Base-by-base conservation (phyloP, 176 grass and related monocot species). In the Aegilops bicornis region DNA sequence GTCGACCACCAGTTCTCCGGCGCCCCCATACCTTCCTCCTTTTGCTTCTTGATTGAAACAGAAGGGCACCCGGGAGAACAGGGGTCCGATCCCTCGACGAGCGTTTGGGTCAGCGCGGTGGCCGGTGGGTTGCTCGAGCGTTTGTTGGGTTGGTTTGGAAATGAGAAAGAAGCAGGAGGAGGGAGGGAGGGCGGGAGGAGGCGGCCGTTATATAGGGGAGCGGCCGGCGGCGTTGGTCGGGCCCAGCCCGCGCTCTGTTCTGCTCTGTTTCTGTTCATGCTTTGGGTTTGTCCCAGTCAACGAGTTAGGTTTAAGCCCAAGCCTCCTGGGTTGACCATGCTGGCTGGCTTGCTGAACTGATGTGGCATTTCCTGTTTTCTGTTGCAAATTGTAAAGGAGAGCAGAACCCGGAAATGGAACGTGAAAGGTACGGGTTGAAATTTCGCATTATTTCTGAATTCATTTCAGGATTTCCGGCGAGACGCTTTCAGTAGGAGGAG, bases 171-270 rank as follows among this genome's bases (percentile, higher is more conserved):
- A 13, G 73, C 47, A 77, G 73, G 47, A 7, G 73, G 5, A 52
- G 79, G 81, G 48, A 7, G 50, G 50, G 48, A 48, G 13, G 70
- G 56, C 78, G 78, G 27, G 64, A 82, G 81, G 80, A 62, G 32
- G 79, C 76, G 88, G 81, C 31, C 64, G 56, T 86, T 92, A 88
- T 92, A 90, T 90, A 92, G 68, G 66, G 45, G 50, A 33, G 83
- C 10, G 23, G 85, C 64, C 78, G 86, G 79, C 85, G 82, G 32
- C 86, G 78, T 6, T 3, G 82, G 78, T 19, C 16, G 86, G 86
- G 40, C 82, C 90, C 77, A 32, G 13, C 0, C 31, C 5, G 6
- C 7, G 76, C 52, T 60, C 52, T 43, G 82, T n/a, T 30, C 20
- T 33, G 72, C 31, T 76, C 43, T 77, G 73, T 32, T 64, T 76